Conservation (phyloP, 1,139 yeast genomes). For the Suhomyces maxii region DNA sequence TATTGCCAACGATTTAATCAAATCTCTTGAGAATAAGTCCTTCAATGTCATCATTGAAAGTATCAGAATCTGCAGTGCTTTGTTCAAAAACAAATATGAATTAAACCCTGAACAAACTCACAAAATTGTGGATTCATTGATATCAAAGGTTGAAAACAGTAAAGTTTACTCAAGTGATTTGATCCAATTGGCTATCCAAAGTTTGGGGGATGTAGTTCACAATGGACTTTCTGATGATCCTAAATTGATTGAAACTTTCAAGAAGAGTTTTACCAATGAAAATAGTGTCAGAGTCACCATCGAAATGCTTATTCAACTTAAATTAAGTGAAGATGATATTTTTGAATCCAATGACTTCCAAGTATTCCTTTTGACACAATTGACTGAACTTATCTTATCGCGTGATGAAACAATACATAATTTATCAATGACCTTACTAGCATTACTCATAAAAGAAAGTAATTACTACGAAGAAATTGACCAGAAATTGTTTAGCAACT, state of each 20-base stretch:
- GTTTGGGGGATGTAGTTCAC: constrained; percentile 17
- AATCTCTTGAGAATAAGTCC: constrained; percentile 35
- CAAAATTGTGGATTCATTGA: constrained; percentile 19
- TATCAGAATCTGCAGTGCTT: constrained; percentile 39
- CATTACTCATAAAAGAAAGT: constrained; percentile 12
- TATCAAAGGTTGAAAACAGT: constrained; percentile 35
- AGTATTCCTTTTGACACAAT: constrained; percentile 19
- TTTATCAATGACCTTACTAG: constrained; percentile 26
- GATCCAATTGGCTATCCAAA: constrained; percentile 44
- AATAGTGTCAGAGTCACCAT: constrained; percentile 36
- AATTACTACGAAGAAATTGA: background rate
- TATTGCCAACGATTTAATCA: constrained; percentile 45
- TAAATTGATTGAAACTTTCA: constrained; percentile 6
- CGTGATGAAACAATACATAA: constrained; percentile 28
- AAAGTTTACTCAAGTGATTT: constrained; percentile 52
- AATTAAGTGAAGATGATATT: constrained; percentile 32
- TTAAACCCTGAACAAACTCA: constrained; percentile 10
- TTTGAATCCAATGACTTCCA: constrained; percentile 25
- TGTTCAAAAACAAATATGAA: constrained; percentile 27
- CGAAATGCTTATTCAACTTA: constrained; percentile 29
- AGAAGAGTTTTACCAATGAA: constrained; percentile 31
- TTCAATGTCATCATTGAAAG: constrained; percentile 53
- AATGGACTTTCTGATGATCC: constrained; percentile 3
- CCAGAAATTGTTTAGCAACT: constrained; percentile 6
- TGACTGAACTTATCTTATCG: constrained; percentile 23